Evolutionary conservation across 78 protist genomes (phyloP).

Genomic region (Isochrysis galbana): DNA sequence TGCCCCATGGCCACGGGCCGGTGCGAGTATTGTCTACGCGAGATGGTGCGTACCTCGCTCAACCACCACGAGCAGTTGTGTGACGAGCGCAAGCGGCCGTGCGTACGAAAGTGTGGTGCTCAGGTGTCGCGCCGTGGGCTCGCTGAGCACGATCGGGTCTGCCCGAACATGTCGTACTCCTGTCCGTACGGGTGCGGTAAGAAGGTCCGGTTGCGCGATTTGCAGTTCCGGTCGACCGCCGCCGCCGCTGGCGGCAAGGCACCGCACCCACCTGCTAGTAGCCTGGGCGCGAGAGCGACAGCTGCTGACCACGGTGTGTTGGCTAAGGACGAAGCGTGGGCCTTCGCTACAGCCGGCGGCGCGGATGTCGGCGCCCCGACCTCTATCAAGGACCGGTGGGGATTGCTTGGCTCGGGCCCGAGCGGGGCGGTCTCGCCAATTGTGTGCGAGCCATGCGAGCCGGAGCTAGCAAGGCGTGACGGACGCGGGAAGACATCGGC

Average conservation of each 20-base stretch:
- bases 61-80: neutral
- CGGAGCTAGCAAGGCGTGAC: too few relatives aligned
- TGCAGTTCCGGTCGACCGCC: neutral
- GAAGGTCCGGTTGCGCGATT: too few relatives aligned
- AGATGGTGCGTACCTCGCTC: neutral
- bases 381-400: too few relatives aligned
- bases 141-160: neutral
- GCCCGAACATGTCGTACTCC: neutral
- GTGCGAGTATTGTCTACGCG: neutral
- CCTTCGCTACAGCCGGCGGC: too few relatives aligned
- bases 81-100: neutral
- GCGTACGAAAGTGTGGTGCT: neutral
- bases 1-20: neutral
- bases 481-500: too few relatives aligned
- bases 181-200: neutral
- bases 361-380: too few relatives aligned
- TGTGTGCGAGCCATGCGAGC: too few relatives aligned
- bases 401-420: too few relatives aligned
- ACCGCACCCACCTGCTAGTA: neutral
- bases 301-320: too few relatives aligned
- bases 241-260: neutral
- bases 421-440: too few relatives aligned
- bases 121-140: neutral
- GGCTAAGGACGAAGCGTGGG: too few relatives aligned
- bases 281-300: too few relatives aligned